phyloP scores from a whole-genome alignment of 129 eudicot species.

The Solidago caesia region DNA sequence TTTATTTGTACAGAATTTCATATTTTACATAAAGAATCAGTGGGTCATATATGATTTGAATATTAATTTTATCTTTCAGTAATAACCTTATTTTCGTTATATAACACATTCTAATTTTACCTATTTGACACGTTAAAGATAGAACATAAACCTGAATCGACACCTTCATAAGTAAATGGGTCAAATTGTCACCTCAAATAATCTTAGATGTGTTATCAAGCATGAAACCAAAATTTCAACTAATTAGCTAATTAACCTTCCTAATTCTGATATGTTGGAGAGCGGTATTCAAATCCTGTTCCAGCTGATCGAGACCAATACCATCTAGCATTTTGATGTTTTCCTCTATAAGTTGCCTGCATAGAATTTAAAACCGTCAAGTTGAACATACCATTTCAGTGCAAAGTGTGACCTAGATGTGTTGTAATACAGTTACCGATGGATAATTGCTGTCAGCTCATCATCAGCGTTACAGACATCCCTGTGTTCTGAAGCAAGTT shows the following conservation, averaged over 20 bases:
- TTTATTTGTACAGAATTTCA: too few relatives aligned
- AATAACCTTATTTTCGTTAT: too few relatives aligned
- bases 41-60: too few relatives aligned
- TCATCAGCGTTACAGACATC: conserved; percentile 13
- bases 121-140: too few relatives aligned
- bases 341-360: conserved; percentile 29
- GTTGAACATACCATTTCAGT: not conserved
- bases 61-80: too few relatives aligned
- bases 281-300: conserved; percentile 24
- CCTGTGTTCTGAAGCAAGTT: conserved; percentile 11
- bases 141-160: too few relatives aligned
- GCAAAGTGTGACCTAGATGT: not conserved
- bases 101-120: too few relatives aligned
- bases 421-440: conserved; percentile 19
- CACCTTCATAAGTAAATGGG: too few relatives aligned
- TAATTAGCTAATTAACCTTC: conserved; percentile 23
- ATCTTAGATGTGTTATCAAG: not conserved
- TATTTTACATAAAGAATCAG: too few relatives aligned
- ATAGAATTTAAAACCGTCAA: not conserved
- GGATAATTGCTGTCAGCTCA: conserved; percentile 23
- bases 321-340: conserved; percentile 21
- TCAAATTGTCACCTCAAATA: not conserved
- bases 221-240: conserved; percentile 1
- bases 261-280: conserved; percentile 23
- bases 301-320: conserved; percentile 24